Base-by-base conservation (phyloP, 441 rosid species). In the Metrosideros polymorpha region DNA sequence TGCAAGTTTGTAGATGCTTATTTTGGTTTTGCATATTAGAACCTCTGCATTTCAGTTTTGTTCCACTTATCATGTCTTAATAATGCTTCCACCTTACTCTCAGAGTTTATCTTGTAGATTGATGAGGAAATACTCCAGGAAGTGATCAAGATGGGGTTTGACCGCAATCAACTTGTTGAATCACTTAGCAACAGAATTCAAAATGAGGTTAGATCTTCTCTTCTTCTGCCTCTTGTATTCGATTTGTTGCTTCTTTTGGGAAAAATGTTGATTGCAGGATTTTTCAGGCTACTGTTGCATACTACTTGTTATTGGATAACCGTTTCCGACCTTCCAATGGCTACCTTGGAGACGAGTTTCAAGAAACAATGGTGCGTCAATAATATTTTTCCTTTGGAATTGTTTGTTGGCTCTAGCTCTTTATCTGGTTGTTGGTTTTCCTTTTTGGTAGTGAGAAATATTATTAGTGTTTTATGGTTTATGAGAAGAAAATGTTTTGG, bases 271-370 rank as follows among this genome's bases (percentile, higher is more conserved):
- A 45, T 85, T 83, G 61, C 49, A 27, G 66, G 56, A 87, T 85
- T 47, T 92, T 89, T 86, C 96, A 98, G 99, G 99, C 92, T 85
- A 98, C 99, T 85, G 98, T 98, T 86, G 96, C 99, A 24, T 98
- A 98, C 91, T 98, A 96, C 91, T 88, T 96, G 85, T 89, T 95
- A 82, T 89, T 96, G 95, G 99, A 98, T 90, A 98, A 96, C 83
- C 92, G 98, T 24, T 96, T 95, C 90, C 98, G 98, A 83, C 96
- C 92, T 89, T 93, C 98, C 88, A 96, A 97, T 92, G 98, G 98
- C 86, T 96, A 98, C 91, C 99, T 98, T 75, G 99, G 97, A 89
- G 97, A 97, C 55, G 98, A 98, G 94, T 95, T 98, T 92, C 98
- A 95, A 91, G 99, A 98, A 92, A 92, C 97, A 61, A 90, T 94